Base-by-base conservation (phyloP, 179 eudicot genomes). In the Beta corolliflora region DNA sequence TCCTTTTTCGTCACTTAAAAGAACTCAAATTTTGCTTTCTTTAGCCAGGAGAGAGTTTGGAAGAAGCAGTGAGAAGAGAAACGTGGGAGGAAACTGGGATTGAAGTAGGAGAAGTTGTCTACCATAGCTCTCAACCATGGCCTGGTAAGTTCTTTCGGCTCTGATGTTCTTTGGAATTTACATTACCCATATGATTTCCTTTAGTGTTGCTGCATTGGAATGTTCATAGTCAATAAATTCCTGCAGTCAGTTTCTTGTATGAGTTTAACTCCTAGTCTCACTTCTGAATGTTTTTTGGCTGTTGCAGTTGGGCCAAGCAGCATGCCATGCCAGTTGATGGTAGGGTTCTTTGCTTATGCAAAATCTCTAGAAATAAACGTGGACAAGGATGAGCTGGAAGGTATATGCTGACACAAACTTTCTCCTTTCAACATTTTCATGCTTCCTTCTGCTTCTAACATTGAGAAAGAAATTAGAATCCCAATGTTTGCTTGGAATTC, bases 121-220 rank as follows among this genome's bases (percentile, higher is more conserved):
- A 96, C 84, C 97, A 96, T 85, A 96, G 99, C 81, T 96, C 99
- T 75, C 99, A 96, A 87, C 99, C 98, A 60, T 96, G 99, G 98
- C 99, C 98, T 73, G 99, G 99, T 95, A 91, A 78, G 71, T 69
- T 67, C 78, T 1, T 71, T 31, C 25, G 3, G 12, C 15, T n/a
- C n/a, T 19, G 44, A 15, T 73, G n/a, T 54, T 50, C 18, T 25
- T 25, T 25, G 29, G 29, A 25, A 2, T 73, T 48, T 29, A 13
- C 36, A 46, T 48, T 46, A 36, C 8, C 19, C 14, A 3, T 45
- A 70, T 82, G 71, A 14, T 31, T 31, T 48, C 56, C 6, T 59
- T 31, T 25, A 44, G 5, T n/a, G 13, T 21, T 25, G 11, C 8
- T 14, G 5, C 14, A 18, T 14, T 29, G 29, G 12, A 78, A 54